Evolutionary conservation across 2,329 filamentous ascomycete genomes (phyloP).

Genomic region (Plectosphaerella sp.): DNA sequence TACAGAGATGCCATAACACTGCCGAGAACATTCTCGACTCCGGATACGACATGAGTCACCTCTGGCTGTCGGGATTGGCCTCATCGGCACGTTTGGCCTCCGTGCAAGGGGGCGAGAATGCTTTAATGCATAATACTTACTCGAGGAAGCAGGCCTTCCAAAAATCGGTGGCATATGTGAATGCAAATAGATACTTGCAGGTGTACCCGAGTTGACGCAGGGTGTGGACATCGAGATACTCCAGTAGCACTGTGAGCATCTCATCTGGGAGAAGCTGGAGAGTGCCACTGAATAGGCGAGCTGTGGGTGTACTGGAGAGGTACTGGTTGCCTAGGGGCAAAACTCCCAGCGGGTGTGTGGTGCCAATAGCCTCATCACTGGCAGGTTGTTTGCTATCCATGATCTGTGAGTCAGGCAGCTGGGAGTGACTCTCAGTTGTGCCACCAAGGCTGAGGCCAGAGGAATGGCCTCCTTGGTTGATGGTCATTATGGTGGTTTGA

Average conservation of each 20-base stretch:
- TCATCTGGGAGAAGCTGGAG: constrained; percentile 76
- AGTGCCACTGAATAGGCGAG: constrained; percentile 60
- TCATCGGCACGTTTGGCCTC: not conserved
- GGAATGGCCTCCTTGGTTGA: not conserved
- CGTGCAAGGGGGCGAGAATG: not conserved
- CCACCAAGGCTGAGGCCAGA: not conserved
- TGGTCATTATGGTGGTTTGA: not conserved
- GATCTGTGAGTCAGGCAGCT: constrained; percentile 9
- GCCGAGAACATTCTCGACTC: no score
- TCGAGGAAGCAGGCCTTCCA: constrained; percentile 83
- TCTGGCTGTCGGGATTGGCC: not conserved
- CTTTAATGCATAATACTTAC: constrained; percentile 53
- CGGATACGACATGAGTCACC: not conserved
- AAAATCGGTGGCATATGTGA: constrained; percentile 76
- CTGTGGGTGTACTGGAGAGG: constrained; percentile 60
- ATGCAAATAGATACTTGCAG: constrained; percentile 84
- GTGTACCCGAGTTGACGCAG: constrained; percentile 68
- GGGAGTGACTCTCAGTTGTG: constrained; percentile 2
- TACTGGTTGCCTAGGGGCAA: constrained; percentile 84
- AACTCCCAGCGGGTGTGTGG: constrained; percentile 75
- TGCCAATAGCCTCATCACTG: not conserved
- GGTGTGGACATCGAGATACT: constrained; percentile 61
- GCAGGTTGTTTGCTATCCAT: not conserved
- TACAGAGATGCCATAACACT: no score
- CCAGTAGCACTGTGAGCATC: constrained; percentile 68